phyloP scores from a whole-genome alignment of 768 basidiomycete species.

The Phaeotremella skinneri region DNA sequence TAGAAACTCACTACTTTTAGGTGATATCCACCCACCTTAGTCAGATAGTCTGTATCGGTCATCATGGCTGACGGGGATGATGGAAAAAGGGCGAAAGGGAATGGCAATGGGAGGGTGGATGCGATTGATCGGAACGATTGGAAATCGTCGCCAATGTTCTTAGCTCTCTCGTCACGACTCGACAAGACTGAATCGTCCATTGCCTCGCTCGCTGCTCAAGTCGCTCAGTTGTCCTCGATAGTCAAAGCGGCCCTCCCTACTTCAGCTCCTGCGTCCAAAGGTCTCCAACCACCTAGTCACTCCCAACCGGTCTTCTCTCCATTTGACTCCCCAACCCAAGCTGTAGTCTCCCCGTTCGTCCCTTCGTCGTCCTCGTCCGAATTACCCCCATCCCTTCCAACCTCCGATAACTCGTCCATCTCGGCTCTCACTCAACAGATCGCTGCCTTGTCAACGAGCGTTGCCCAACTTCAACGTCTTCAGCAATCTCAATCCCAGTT shows the following conservation, averaged over 20 bases:
- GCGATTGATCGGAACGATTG: conserved; percentile 13
- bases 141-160: conserved; percentile 37
- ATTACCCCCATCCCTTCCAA: background rate
- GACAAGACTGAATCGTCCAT: conserved; percentile 34
- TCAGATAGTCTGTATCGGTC: no score
- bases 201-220: conserved; percentile 31
- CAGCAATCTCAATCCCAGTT: conserved; percentile 37
- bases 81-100: background rate
- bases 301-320: conserved; percentile 27
- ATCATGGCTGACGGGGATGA: background rate
- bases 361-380: conserved; percentile 4
- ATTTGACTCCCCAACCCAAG: conserved; percentile 18
- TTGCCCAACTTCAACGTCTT: conserved; percentile 51
- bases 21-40: no score
- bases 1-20: no score
- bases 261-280: background rate
- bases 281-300: conserved; percentile 1
- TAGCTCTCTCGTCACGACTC: conserved; percentile 32
- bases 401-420: conserved; percentile 18
- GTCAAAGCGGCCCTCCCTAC: conserved; percentile 21
- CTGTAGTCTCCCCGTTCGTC: conserved; percentile 21
- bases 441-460: conserved; percentile 44
- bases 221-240: conserved; percentile 24
- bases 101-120: background rate
- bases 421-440: conserved; percentile 45